A percentile compares a stretch with the other conserved stretches of the same genome.
phyloP scores from a whole-genome alignment of 2,329 filamentous ascomycete genomes.

The Colletotrichum horii region DNA sequence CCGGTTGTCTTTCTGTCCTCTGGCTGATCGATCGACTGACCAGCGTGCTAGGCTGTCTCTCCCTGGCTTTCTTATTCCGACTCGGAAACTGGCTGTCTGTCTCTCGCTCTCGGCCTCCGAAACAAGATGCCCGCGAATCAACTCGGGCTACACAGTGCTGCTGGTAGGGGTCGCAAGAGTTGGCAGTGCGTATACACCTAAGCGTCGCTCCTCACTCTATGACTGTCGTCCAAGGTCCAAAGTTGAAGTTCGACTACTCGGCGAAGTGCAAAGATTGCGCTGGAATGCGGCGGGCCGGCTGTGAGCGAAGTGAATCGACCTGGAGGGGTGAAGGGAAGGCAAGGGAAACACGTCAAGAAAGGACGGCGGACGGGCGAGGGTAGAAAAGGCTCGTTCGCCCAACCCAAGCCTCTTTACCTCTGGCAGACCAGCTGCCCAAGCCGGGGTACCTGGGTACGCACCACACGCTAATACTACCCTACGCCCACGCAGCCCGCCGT shows the following conservation, averaged over 20 bases:
- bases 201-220: slow-evolving; percentile 9
- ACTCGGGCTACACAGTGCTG: slow-evolving; percentile 14
- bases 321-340: slow-evolving; percentile 14
- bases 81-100: slow-evolving; percentile 9
- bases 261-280: slow-evolving; percentile 15
- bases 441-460: slow-evolving; percentile 11
- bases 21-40: not conserved
- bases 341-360: not conserved
- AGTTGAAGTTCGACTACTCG: slow-evolving; percentile 7
- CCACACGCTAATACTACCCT: slow-evolving; percentile 7
- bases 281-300: slow-evolving; percentile 10
- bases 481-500: not conserved
- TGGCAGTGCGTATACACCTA: not conserved
- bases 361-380: slow-evolving; percentile 16
- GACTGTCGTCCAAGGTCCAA: slow-evolving; percentile 15
- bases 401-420: slow-evolving; percentile 6
- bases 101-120: slow-evolving; percentile 10
- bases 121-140: slow-evolving; percentile 14
- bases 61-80: slow-evolving; percentile 18
- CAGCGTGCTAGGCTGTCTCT: slow-evolving; percentile 5
- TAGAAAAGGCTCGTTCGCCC: slow-evolving; percentile 22
- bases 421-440: not conserved
- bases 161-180: not conserved
- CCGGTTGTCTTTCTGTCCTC: not conserved
- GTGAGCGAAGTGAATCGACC: not conserved